phyloP scores from a whole-genome alignment of 1,139 yeast genomes.

The Taphrina wiesneri region DNA sequence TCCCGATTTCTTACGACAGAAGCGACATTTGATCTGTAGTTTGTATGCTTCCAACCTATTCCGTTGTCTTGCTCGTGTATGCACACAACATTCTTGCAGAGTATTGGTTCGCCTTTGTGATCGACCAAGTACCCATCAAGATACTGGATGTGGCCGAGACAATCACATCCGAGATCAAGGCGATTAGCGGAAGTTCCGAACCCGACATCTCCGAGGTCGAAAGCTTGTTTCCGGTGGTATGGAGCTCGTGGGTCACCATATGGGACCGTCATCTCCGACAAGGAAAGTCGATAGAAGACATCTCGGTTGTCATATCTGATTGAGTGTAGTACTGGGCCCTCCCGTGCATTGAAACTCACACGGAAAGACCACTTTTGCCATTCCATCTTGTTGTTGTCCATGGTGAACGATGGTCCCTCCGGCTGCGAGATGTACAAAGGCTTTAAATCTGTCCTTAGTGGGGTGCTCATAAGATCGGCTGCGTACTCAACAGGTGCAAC shows the following conservation, averaged over 20 bases:
- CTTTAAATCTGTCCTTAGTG: conserved; percentile 58
- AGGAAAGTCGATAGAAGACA: conserved; percentile 72
- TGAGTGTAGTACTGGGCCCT: conserved; percentile 76
- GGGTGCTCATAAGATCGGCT: conserved; percentile 44
- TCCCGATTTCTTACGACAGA: conserved; percentile 76
- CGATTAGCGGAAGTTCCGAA: conserved; percentile 84
- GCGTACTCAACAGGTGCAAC: conserved; percentile 47
- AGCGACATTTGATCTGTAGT: conserved; percentile 64
- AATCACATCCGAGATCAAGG: conserved; percentile 74
- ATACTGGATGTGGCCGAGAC: conserved; percentile 81
- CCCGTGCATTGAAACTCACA: conserved; percentile 80
- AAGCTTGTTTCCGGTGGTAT: conserved; percentile 80
- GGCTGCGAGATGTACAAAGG: conserved; percentile 75
- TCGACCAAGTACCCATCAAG: conserved; percentile 71
- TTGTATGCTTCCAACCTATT: conserved; percentile 73
- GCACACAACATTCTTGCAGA: conserved; percentile 74
- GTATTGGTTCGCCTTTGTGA: conserved; percentile 65
- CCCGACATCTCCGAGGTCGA: conserved; percentile 84
- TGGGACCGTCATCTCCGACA: conserved; percentile 82
- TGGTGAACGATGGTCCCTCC: conserved; percentile 72
- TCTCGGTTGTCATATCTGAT: conserved; percentile 72
- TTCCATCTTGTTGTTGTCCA: conserved; percentile 65
- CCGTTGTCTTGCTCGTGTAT: conserved; percentile 86
- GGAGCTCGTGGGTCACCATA: conserved; percentile 78
- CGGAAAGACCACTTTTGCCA: conserved; percentile 79